Evolutionary conservation across 2,329 filamentous ascomycete genomes (phyloP).

Genomic region (Lojkania enalia): DNA sequence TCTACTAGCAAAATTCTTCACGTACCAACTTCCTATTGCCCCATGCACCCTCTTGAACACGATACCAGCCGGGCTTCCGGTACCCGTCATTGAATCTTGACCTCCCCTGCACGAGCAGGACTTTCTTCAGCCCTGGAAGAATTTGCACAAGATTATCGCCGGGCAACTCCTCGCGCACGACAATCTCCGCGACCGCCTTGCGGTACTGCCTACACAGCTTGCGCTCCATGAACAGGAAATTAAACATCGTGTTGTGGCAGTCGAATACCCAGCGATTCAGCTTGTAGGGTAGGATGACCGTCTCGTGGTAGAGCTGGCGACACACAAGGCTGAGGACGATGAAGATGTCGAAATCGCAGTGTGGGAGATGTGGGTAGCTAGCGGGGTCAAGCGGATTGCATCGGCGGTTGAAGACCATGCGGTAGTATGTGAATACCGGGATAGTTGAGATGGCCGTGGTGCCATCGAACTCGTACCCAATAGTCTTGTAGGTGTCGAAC

Average conservation of each 20-base stretch:
- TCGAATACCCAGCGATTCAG: constrained; percentile 29
- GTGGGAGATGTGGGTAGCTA: neutral
- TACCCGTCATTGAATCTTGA: neutral
- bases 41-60: neutral
- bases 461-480: neutral
- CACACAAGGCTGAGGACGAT: constrained; percentile 31
- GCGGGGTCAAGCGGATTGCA: neutral
- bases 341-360: constrained; percentile 6
- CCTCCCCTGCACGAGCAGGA: constrained; percentile 13
- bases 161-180: constrained; percentile 21
- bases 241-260: constrained; percentile 28
- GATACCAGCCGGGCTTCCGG: constrained; percentile 2
- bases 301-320: constrained; percentile 36
- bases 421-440: constrained; percentile 27
- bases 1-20: too few species aligned
- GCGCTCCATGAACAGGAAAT: constrained; percentile 30
- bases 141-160: constrained; percentile 18
- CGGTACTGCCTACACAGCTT: constrained; percentile 25
- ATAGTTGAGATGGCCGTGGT: neutral
- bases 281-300: constrained; percentile 28
- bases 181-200: constrained; percentile 23
- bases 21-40: too few species aligned
- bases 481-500: constrained; percentile 24
- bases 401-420: neutral
- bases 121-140: constrained; percentile 26